Base-by-base conservation (phyloP, 2,329 filamentous ascomycete species). In the Pyrenochaeta sp. region DNA sequence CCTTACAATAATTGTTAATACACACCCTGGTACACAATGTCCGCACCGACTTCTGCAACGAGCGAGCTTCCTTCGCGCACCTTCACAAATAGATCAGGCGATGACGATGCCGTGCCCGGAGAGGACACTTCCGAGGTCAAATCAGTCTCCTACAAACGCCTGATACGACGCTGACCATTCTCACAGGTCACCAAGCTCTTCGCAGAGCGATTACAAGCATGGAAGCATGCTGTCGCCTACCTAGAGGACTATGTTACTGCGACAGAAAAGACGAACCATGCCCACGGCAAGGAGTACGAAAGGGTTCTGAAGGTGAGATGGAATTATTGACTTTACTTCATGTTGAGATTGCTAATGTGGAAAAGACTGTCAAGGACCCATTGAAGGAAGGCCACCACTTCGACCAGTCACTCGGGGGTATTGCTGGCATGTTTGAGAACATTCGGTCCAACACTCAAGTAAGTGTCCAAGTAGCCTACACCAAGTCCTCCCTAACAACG, bases 151-250 rank as follows among this genome's bases (percentile, higher is more conserved):
- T n/a, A n/a, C 1, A 3, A 7, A 22, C 21, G 3, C 7, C 10
- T 3, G n/a, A 13, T 8, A 11, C 7, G 7, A 1, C 13, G 2
- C 40, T 55, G 23, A 58, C 10, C 31, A 32, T 4, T 6, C n/a
- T 2, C 1, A 1, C 8, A 41, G 45, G 59, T 73, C 27, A 78
- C 76, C 30, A 77, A 72, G 67, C 81, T 97, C 35, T 86, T 99
- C 53, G 81, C 87, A 41, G 90, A 97, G 77, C 85, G 94, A 55
- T 80, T 99, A 49, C 88, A 89, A 63, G 94, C 94, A 32, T 99
- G 91, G 91, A 97, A 96, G 72, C 93, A 97, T 71, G 90, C 92
- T 49, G 89, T 91, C 51, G 89, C 81, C 43, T 93, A 96, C 67
- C 81, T 99, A 34, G 91, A 97, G 73, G 90, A 96, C 37, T 99